phyloP scores from a whole-genome alignment of 2,329 filamentous ascomycete genomes.

The Diplodia corticola region DNA sequence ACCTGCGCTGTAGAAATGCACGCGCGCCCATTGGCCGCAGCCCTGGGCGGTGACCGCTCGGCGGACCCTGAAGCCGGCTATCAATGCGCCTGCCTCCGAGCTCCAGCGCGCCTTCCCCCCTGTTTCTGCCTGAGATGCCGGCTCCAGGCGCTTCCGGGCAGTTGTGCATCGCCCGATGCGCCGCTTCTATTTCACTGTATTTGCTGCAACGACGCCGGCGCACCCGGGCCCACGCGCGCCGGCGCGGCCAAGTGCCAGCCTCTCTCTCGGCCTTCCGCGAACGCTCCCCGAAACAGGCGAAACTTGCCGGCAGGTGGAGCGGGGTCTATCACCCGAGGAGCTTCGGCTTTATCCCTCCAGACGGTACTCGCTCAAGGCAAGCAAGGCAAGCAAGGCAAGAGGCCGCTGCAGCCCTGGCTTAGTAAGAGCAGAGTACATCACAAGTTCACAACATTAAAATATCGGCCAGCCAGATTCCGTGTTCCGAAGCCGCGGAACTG shows the following conservation, averaged over 20 bases:
- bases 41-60: conserved; percentile 11
- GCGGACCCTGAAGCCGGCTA: background rate
- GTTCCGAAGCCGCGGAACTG: background rate
- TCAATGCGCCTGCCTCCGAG: background rate
- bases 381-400: too few species aligned
- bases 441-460: background rate
- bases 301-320: conserved; percentile 13
- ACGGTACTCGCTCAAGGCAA: conserved; percentile 7
- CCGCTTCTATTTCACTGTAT: background rate
- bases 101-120: background rate
- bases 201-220: background rate
- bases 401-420: background rate
- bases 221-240: background rate
- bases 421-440: too few species aligned
- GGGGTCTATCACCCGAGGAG: conserved; percentile 16
- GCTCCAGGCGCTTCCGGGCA: background rate
- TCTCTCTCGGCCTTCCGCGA: background rate
- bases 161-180: background rate
- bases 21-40: conserved; percentile 6
- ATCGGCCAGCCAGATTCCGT: background rate
- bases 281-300: conserved; percentile 7
- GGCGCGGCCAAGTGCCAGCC: background rate
- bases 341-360: conserved; percentile 2
- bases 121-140: background rate
- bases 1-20: conserved; percentile 13